Conservation (phyloP, 169 alveolate genomes). For the Cyclospora cayetanensis region DNA sequence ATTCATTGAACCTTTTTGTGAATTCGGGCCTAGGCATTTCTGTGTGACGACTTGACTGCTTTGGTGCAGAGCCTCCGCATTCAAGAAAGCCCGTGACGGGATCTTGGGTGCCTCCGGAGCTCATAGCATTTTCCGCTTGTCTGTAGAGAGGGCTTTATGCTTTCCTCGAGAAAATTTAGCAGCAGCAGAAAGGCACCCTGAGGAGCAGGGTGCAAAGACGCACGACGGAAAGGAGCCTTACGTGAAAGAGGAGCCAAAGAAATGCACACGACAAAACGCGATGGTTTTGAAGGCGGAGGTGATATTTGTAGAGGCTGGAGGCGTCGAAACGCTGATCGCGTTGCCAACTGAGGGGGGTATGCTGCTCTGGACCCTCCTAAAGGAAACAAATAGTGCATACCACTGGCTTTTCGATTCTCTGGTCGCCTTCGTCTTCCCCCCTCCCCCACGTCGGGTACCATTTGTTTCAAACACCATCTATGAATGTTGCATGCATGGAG, state of each 20-base stretch:
- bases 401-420: too few relatives aligned
- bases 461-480: too few relatives aligned
- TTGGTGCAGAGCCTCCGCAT: constrained; percentile 30
- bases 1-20: too few relatives aligned
- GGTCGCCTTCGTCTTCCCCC: too few relatives aligned
- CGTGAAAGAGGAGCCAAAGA: background rate
- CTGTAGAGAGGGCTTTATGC: constrained; percentile 27
- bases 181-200: constrained; percentile 1
- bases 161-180: background rate
- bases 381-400: too few relatives aligned
- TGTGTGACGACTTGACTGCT: background rate
- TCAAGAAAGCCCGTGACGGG: constrained; percentile 35
- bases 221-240: background rate
- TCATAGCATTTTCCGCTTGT: background rate
- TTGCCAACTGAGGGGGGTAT: too few relatives aligned
- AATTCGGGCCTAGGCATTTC: background rate
- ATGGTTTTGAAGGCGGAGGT: background rate
- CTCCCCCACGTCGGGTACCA: too few relatives aligned
- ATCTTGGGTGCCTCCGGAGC: constrained; percentile 9
- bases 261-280: background rate
- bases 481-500: too few relatives aligned
- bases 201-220: background rate
- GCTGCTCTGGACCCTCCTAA: too few relatives aligned
- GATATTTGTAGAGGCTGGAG: constrained; percentile 19
- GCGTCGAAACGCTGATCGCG: constrained; percentile 23